Base-by-base conservation (phyloP, 176 grass and related monocot genomes). In the Puccinellia tenuiflora region DNA sequence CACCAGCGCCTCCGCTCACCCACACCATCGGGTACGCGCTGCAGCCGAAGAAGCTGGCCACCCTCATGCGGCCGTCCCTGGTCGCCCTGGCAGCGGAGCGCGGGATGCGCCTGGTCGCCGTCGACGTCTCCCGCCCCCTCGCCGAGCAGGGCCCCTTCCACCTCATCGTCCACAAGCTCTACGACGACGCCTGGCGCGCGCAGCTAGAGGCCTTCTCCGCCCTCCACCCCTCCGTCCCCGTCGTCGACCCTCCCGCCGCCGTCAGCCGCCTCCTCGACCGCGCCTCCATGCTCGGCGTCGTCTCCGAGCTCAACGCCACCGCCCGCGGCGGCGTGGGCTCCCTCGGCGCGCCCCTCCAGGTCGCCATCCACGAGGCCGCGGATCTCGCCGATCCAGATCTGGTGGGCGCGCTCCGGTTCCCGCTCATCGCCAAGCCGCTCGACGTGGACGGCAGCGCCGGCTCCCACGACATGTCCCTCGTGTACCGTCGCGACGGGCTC, bases 131-230 rank as follows among this genome's bases (percentile, higher is more conserved):
- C 29, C 79, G 67, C 12, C 65, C 88, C 0, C 93, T 96, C n/a
- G 24, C 31, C 3, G 86, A 91, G 1, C 93, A 96, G 79, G 93
- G 90, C 6, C 90, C 93, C 56, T 90, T 92, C 80, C 53, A 92
- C 79, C 87, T 91, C 76, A 4, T 92, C 56, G 22, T 96, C 15
- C 93, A 96, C 88, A 96, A 90, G 79, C 82, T 90, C 25, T 88
- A 75, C 34, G 88, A 60, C 64, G 6, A 51, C 83, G 11, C 3
- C 77, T 96, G 93, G 90, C 76, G 79, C 60, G 77, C 85, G 22
- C 90, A 90, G 85, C 85, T 95, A 9, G 82, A 90, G 42, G 87
- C 81, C 21, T 95, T 92, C 85, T 39, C 89, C 5, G 52, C 85
- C 16, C 53, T 18, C 42, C 60, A 92, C 81, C 93, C 93, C 0